Conservation (phyloP, 768 basidiomycete genomes). For the Hericium coralloides region DNA sequence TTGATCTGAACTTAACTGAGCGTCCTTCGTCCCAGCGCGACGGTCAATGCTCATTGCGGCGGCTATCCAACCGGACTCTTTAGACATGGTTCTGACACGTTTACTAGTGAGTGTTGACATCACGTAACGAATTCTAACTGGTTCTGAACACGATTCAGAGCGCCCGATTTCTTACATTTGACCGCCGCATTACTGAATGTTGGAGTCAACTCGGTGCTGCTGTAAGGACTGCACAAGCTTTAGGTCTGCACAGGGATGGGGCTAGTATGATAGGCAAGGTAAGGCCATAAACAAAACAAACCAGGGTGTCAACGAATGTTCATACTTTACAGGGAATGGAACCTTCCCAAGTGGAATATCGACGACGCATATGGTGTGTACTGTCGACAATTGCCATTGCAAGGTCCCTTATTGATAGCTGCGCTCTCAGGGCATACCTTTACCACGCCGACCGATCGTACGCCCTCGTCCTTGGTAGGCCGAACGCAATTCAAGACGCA, state of each 20-base stretch:
- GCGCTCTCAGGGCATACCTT: constrained; percentile 59
- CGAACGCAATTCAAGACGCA: constrained; percentile 81
- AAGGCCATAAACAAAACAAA: background rate
- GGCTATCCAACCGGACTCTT: constrained; percentile 85
- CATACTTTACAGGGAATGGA: constrained; percentile 49
- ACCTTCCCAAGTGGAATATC: constrained; percentile 73
- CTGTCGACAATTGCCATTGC: background rate
- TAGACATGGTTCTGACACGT: constrained; percentile 90
- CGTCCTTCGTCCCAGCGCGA: constrained; percentile 45
- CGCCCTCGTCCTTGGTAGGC: constrained; percentile 84
- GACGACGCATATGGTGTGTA: constrained; percentile 77
- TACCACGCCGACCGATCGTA: constrained; percentile 94
- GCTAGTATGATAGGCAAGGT: constrained; percentile 57
- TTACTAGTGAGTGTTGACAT: constrained; percentile 42
- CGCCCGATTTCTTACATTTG: constrained; percentile 62
- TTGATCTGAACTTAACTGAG: constrained; percentile 7
- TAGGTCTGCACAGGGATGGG: constrained; percentile 88
- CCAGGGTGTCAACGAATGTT: constrained; percentile 4
- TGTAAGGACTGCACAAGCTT: constrained; percentile 86
- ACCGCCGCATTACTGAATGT: constrained; percentile 86
- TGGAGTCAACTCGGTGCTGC: constrained; percentile 95
- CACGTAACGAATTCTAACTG: background rate
- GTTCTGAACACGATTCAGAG: constrained; percentile 29
- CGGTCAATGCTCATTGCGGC: constrained; percentile 84
- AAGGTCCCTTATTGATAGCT: background rate